Evolutionary conservation across 257 asterid species (phyloP).

Genomic region (Salvia rosmarinus): DNA sequence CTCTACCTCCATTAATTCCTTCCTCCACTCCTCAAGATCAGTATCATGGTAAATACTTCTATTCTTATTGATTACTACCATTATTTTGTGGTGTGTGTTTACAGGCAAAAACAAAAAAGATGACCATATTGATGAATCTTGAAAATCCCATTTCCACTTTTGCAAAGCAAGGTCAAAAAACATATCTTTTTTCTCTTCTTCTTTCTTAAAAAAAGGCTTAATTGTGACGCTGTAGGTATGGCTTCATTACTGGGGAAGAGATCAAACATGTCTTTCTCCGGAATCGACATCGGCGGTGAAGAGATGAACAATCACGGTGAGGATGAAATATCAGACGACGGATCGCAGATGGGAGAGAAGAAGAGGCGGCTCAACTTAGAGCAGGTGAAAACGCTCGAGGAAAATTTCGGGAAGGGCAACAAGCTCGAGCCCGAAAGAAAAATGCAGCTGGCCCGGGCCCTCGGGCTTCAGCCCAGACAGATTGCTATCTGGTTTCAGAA

Average conservation of each 20-base stretch:
- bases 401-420: constrained; percentile 56
- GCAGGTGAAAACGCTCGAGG: constrained; percentile 60
- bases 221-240: constrained; percentile 27
- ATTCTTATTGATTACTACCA: not conserved
- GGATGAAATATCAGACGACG: constrained; percentile 62
- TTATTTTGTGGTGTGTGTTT: constrained; percentile 38
- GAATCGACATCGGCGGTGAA: constrained; percentile 9
- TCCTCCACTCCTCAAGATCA: constrained; percentile 56
- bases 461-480: constrained; percentile 70
- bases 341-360: constrained; percentile 58
- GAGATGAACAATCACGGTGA: constrained; percentile 42
- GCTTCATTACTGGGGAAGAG: constrained; percentile 51
- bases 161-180: constrained; percentile 15
- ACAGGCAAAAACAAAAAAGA: not conserved
- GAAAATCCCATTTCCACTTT: constrained; percentile 31
- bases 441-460: constrained; percentile 63
- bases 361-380: constrained; percentile 63
- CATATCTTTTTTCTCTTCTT: not conserved
- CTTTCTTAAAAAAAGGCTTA: not conserved
- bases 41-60: constrained; percentile 44
- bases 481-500: constrained; percentile 70
- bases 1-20: constrained; percentile 39
- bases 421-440: constrained; percentile 69
- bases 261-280: constrained; percentile 44
- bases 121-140: constrained; percentile 36